Evolutionary conservation across 768 basidiomycete species (phyloP), one percentile per base, ranked within the genome.

Genomic region (Epithele typhae): DNA sequence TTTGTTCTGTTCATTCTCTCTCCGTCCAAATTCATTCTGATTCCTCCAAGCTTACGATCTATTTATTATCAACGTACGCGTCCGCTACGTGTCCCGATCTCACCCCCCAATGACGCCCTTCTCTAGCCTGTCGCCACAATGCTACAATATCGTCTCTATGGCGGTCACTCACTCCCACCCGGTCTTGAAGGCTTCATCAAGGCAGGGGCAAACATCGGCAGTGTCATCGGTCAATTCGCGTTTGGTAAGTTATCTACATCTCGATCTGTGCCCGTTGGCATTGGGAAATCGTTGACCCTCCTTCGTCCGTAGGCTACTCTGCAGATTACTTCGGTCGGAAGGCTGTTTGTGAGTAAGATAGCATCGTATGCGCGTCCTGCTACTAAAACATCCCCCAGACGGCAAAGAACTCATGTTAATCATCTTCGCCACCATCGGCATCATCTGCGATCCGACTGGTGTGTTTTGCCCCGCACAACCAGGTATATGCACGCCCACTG

Each of bases 321-420:
- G 85, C 82, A 5, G 85, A 86, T 57, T 68, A 79, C 11, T 56
- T 84, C 3, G 86, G 86, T 5, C 78, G 86, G 12, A 85, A 86
- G 58, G 76, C 78, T 1, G 71, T 87, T 43, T 86, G 80, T 82
- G 37, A 44, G 71, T 49, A 0, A 30, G 8, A 7, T 30, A 30
- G 27, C 27, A 30, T 14, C 14, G 8, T 30, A 14, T 30, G 27
- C 27, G 27, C 27, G 27, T 14, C n/a, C n/a, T n/a, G n/a, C n/a
- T n/a, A n/a, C n/a, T n/a, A n/a, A n/a, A n/a, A n/a, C n/a, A n/a
- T n/a, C n/a, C n/a, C n/a, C 8, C 59, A 81, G 82, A 87, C 52
- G 84, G 86, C 8, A 84, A 87, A 60, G 87, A 89, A 57, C 74
- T 90, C 42, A 84, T 88, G 77, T 67, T 90, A 48, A 87, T 87